A percentile compares a stretch with the other conserved stretches of the same genome.
Conservation (phyloP, 2,329 filamentous ascomycete genomes). For the Exophiala oligosperma region DNA sequence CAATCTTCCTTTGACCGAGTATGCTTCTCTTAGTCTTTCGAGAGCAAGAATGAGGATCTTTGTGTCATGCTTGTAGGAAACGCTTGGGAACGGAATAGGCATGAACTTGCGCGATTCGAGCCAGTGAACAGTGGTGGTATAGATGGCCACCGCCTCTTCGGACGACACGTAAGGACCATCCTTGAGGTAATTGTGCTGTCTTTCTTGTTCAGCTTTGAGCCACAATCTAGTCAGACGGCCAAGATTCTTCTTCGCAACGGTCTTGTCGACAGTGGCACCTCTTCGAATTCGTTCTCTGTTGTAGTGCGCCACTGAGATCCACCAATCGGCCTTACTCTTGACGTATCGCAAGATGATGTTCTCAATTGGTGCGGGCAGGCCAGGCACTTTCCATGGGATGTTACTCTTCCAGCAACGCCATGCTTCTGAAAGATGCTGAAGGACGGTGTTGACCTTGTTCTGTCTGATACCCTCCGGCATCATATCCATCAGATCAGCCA, state of each 20-base stretch:
- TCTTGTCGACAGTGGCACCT: slow-evolving; percentile 97
- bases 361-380: slow-evolving; percentile 92
- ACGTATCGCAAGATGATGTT: slow-evolving; percentile 98
- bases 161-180: slow-evolving; percentile 98
- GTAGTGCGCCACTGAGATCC: slow-evolving; percentile 98
- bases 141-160: slow-evolving; percentile 97
- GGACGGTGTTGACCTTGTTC: slow-evolving; percentile 96
- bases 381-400: slow-evolving; percentile 98
- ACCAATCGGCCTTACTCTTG: slow-evolving; percentile 99
- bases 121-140: slow-evolving; percentile 98
- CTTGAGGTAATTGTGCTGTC: slow-evolving; percentile 99
- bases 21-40: slow-evolving; percentile 89
- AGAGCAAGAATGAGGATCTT: slow-evolving; percentile 96
- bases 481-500: slow-evolving; percentile 99
- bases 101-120: slow-evolving; percentile 97
- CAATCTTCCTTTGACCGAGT: slow-evolving; percentile 93
- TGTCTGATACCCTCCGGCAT: slow-evolving; percentile 99
- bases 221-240: slow-evolving; percentile 91
- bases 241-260: slow-evolving; percentile 98
- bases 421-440: slow-evolving; percentile 95
- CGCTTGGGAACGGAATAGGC: slow-evolving; percentile 96
- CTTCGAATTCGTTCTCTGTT: slow-evolving; percentile 95
- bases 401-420: slow-evolving; percentile 99
- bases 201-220: slow-evolving; percentile 97
- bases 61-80: slow-evolving; percentile 99